These are phyloP conservation scores for Exophiala xenobiotica DNA, from an alignment of 2,329 filamentous ascomycete genomes.

Conservation along the genomic window DNA sequence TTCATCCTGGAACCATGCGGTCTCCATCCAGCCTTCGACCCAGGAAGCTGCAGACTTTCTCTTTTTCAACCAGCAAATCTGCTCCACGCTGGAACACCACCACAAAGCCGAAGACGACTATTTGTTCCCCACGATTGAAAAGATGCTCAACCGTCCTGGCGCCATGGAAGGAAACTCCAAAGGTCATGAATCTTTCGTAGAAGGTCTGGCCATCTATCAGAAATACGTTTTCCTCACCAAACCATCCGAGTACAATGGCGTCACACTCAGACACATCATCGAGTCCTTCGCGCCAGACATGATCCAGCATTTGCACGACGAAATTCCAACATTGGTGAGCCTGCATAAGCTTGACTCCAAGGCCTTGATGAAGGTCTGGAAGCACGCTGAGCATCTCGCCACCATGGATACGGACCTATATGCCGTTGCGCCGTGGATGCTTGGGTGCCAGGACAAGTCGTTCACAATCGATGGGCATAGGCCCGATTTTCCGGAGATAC, in stretches of 20 bases:
- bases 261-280: slow-evolving; percentile 26
- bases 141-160: slow-evolving; percentile 17
- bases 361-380: slow-evolving; percentile 28
- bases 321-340: slow-evolving; percentile 28
- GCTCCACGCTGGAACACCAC: slow-evolving; percentile 26
- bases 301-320: slow-evolving; percentile 32
- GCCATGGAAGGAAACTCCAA: slow-evolving; percentile 22
- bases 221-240: slow-evolving; percentile 28
- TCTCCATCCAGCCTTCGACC: slow-evolving; percentile 19
- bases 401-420: slow-evolving; percentile 17
- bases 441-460: slow-evolving; percentile 30
- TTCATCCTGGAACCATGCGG: slow-evolving; percentile 29
- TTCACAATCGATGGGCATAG: slow-evolving; percentile 26
- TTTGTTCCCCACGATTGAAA: slow-evolving; percentile 25
- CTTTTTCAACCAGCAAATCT: slow-evolving; percentile 29
- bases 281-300: slow-evolving; percentile 28
- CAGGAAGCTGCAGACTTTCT: slow-evolving; percentile 28
- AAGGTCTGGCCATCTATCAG: slow-evolving; percentile 26
- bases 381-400: slow-evolving; percentile 20
- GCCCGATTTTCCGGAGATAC: slow-evolving; percentile 15
- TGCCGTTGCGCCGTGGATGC: slow-evolving; percentile 22
- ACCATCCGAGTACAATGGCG: slow-evolving; percentile 27
- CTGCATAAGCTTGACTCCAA: slow-evolving; percentile 27
- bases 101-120: slow-evolving; percentile 26
- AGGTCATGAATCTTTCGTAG: slow-evolving; percentile 26